A percentile compares a stretch with the other conserved stretches of the same genome.
Conservation (phyloP, 495 filamentous ascomycete species). For the Lentithecium fluviatile region DNA sequence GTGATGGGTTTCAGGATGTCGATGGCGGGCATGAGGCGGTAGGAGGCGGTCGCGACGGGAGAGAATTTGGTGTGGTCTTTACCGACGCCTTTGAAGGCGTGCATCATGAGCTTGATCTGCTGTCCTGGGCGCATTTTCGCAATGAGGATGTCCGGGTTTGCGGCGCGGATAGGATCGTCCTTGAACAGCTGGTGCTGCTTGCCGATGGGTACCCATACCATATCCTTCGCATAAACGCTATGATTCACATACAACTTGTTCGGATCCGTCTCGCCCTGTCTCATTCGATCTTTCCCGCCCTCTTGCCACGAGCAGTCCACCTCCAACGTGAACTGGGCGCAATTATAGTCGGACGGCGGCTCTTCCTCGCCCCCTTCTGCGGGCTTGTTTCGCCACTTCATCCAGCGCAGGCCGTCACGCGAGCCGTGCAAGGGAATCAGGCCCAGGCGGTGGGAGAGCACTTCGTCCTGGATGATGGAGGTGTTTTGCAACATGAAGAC, state of each 20-base stretch:
- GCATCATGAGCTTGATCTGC: constrained; percentile 75
- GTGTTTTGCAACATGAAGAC: constrained; percentile 94
- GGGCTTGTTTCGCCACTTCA: constrained; percentile 71
- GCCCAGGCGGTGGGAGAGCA: constrained; percentile 83
- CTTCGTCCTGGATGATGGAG: constrained; percentile 95
- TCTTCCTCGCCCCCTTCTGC: constrained; percentile 46
- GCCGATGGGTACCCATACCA: constrained; percentile 72
- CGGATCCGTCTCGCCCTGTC: constrained; percentile 69
- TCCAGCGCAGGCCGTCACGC: constrained; percentile 69
- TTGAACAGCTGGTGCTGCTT: constrained; percentile 68
- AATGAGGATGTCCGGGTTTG: constrained; percentile 90
- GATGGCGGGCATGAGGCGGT: constrained; percentile 86
- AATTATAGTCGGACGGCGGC: constrained; percentile 71
- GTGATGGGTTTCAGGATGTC: constrained; percentile 77
- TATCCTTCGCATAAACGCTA: constrained; percentile 81
- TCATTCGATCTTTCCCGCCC: constrained; percentile 53
- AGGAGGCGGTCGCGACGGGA: constrained; percentile 90
- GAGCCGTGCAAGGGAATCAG: constrained; percentile 83
- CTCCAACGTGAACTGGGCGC: constrained; percentile 67
- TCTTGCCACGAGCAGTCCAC: constrained; percentile 75
- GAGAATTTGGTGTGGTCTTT: constrained; percentile 97
- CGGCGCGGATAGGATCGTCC: constrained; percentile 61
- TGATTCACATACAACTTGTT: constrained; percentile 78
- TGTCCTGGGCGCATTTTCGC: constrained; percentile 94
- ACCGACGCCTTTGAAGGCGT: constrained; percentile 90